A percentile compares a stretch with the other conserved stretches of the same genome.
These are phyloP conservation scores for Tilletia horrida DNA, from an alignment of 1,284 basidiomycete genomes.

Conservation along the genomic window DNA sequence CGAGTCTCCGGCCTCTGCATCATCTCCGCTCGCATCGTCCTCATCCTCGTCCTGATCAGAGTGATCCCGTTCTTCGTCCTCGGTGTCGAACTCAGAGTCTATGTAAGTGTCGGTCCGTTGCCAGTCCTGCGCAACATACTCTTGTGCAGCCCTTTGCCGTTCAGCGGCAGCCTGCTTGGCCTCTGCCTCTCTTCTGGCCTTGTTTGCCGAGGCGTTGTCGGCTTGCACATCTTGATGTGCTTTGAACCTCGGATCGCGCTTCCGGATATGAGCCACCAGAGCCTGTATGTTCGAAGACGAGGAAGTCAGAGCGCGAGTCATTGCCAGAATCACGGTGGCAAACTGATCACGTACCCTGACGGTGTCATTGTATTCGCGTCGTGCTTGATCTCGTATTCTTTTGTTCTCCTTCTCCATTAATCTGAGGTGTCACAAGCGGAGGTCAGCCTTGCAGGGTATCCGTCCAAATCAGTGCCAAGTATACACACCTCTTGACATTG, in stretches of 20 bases:
- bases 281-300: constrained; percentile 11
- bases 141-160: constrained; percentile 73
- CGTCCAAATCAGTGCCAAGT: neutral
- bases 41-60: constrained; percentile 21
- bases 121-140: constrained; percentile 59
- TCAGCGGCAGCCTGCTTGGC: constrained; percentile 70
- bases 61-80: constrained; percentile 28
- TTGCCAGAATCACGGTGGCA: neutral
- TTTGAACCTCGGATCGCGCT: constrained; percentile 89
- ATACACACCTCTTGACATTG: constrained; percentile 64
- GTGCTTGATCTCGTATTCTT: constrained; percentile 78
- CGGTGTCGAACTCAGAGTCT: constrained; percentile 32
- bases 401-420: constrained; percentile 96
- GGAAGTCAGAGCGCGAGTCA: neutral
- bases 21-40: constrained; percentile 5
- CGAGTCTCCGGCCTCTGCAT: neutral
- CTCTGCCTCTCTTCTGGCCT: constrained; percentile 40
- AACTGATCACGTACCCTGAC: constrained; percentile 65
- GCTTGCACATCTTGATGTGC: constrained; percentile 52
- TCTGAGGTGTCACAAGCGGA: constrained; percentile 20
- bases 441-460: neutral
- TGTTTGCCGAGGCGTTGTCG: constrained; percentile 33
- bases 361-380: constrained; percentile 89
- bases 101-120: constrained; percentile 28
- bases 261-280: constrained; percentile 78